Evolutionary conservation across 2,329 filamentous ascomycete genomes (phyloP).

Genomic region (Paramyrothecium roridum): DNA sequence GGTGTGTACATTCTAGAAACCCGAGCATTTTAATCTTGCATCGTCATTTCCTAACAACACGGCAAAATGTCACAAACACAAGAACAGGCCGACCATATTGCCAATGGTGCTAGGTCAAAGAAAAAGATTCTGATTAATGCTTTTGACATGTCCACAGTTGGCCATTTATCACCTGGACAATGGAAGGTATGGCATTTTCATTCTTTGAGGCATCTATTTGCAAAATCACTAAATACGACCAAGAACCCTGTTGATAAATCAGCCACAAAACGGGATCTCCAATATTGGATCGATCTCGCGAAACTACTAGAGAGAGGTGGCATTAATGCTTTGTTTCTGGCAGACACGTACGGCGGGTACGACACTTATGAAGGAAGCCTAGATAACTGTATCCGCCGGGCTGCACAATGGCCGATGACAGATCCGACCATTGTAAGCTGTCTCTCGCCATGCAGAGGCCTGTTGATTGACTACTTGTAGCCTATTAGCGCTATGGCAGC

Average conservation of each 20-base stretch:
- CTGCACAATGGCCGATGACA: neutral
- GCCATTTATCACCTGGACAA: conserved; percentile 43
- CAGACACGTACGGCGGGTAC: conserved; percentile 40
- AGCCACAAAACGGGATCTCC: conserved; percentile 4
- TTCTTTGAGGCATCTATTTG: too few relatives aligned
- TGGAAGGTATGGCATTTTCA: conserved; percentile 51
- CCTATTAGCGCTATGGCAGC: conserved; percentile 31
- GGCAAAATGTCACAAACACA: neutral
- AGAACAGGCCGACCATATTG: neutral
- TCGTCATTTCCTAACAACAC: neutral
- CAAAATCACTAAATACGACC: too few relatives aligned
- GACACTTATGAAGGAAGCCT: conserved; percentile 36
- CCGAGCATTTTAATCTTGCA: too few relatives aligned
- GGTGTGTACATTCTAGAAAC: too few relatives aligned
- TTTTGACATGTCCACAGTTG: conserved; percentile 36
- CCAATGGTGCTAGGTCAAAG: conserved; percentile 15
- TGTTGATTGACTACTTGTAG: too few relatives aligned
- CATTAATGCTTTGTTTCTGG: conserved; percentile 8
- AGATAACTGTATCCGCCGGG: neutral
- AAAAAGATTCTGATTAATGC: conserved; percentile 40
- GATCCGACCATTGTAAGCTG: too few relatives aligned
- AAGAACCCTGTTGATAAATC: conserved; percentile 1
- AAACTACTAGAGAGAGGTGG: conserved; percentile 9
- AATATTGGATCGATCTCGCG: conserved; percentile 10
- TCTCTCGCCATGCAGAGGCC: too few relatives aligned